Base-by-base conservation (phyloP, 108 stramenopile species). In the Nannochloropsis gaditana region DNA sequence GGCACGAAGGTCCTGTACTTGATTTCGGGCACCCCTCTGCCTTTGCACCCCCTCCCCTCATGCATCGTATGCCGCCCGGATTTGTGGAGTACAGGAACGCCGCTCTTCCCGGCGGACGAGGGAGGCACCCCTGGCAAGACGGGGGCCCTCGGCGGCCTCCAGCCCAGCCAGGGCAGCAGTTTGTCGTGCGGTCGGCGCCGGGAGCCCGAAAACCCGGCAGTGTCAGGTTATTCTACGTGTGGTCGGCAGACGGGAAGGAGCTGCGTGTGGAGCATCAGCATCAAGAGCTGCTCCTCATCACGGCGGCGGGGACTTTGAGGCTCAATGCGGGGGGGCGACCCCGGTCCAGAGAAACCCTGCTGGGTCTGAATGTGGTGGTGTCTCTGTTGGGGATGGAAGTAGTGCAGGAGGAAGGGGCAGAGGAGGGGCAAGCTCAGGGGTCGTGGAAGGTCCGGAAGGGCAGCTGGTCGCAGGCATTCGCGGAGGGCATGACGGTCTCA, bases 361-460 rank as follows among this genome's bases (percentile, higher is more conserved):
- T 73, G n/a, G 59, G 59, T 2, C n/a, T 73, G 59, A 73, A 73
- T n/a, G 59, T 73, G 59, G 59, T 73, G 19, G 15, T 73, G 59
- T 73, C 59, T n/a, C n/a, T 73, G 59, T 73, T 73, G 59, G 59
- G 59, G 2, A 73, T 73, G 59, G 59, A 73, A n/a, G 59, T 73
- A 1, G 15, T 73, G 0, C 2, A 73, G 59, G 59, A 73, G 8
- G 59, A 3, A n/a, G 19, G 15, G 47, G 47, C 10, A 15, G 47
- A 50, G 47, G 47, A 50, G 47, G 31, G 31, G 31, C 31, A 31
- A 31, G 31, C 31, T 31, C 47, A 73, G 8, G 59, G 59, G 59
- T 15, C 2, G 59, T 73, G 59, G 59, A 2, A 2, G 4, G 59
- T 73, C n/a, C 59, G 59, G 6, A 73, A 73, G 59, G 59, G 59